Percentiles rank a stretch among this genome's conserved stretches.
Conservation (phyloP, 306 rosid species). For the Citrullus amarus region DNA sequence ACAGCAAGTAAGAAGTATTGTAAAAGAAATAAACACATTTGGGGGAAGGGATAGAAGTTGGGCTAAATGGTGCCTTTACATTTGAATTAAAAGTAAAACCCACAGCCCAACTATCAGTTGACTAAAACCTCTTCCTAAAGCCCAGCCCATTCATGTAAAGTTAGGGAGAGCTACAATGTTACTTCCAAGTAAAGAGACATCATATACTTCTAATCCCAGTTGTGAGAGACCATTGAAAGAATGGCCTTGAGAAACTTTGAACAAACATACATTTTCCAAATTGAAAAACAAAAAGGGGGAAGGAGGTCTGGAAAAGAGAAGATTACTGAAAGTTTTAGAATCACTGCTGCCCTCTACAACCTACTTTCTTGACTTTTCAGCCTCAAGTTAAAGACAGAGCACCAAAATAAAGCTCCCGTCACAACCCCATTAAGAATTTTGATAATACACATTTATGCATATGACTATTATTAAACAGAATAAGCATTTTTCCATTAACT, state of each 20-base stretch:
- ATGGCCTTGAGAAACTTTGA: conserved; percentile 8
- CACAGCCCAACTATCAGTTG: neutral
- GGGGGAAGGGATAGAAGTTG: neutral
- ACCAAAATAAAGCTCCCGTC: conserved; percentile 35
- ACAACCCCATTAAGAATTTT: conserved; percentile 16
- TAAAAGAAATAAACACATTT: neutral
- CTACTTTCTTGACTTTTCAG: conserved; percentile 15
- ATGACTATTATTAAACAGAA: conserved; percentile 15
- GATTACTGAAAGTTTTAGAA: conserved; percentile 16
- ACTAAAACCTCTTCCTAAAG: neutral
- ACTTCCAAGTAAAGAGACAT: neutral
- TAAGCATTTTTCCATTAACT: conserved; percentile 10
- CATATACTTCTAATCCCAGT: neutral
- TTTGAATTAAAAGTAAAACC: neutral
- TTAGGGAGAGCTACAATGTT: neutral
- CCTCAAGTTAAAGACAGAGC: conserved; percentile 32
- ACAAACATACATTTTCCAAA: conserved; percentile 6
- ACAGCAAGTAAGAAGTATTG: neutral
- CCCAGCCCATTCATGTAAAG: neutral
- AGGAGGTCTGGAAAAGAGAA: conserved; percentile 1
- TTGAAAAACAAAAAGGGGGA: neutral
- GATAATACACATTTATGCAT: conserved; percentile 34
- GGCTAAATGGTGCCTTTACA: neutral
- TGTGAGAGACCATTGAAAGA: neutral
- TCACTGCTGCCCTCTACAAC: conserved; percentile 35